Conservation (phyloP, 2,329 filamentous ascomycete genomes). For the Sporothrix pseudoabietina region DNA sequence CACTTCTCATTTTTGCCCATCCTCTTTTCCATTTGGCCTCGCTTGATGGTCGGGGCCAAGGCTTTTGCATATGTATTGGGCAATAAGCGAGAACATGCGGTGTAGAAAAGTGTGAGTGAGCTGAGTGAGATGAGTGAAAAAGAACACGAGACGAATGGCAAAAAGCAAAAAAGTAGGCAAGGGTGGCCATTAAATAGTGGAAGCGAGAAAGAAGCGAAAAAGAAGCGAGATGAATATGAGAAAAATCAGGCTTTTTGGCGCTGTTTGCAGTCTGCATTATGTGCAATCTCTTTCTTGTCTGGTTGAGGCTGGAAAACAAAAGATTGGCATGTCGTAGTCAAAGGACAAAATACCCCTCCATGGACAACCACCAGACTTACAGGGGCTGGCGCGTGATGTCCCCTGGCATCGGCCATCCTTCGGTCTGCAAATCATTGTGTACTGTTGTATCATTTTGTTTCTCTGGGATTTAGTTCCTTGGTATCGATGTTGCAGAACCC, state of each 20-base stretch:
- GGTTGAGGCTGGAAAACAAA: neutral
- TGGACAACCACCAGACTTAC: neutral
- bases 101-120: neutral
- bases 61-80: constrained; percentile 7
- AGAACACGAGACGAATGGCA: neutral
- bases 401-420: neutral
- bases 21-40: neutral
- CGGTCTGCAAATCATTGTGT: neutral
- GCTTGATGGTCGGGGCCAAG: neutral
- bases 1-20: neutral
- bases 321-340: neutral
- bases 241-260: neutral
- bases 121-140: neutral
- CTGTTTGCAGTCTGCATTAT: neutral
- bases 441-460: neutral
- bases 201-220: neutral
- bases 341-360: neutral
- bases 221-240: neutral
- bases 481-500: neutral
- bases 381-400: neutral
- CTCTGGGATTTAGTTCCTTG: neutral
- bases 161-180: neutral
- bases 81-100: constrained; percentile 17
- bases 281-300: neutral
- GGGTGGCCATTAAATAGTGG: neutral